Conservation (phyloP, 306 rosid genomes). For the Cicer cuneatum region DNA sequence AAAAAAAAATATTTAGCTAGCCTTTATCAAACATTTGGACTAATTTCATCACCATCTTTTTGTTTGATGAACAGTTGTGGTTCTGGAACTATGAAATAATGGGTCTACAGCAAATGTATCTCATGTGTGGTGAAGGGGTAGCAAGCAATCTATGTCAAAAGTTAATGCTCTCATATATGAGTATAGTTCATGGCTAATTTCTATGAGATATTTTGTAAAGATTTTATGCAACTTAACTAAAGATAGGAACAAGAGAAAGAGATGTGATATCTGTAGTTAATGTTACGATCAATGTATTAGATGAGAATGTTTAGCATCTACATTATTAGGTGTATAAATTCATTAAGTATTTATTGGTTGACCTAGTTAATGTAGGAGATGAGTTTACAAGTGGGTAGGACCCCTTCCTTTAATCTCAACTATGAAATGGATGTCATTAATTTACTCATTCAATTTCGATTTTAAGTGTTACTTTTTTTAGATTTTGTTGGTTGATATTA, state of each 20-base stretch:
- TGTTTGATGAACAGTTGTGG: conserved; percentile 73
- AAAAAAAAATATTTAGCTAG: neutral
- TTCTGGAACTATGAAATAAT: conserved; percentile 77
- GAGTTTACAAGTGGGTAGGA: conserved; percentile 29
- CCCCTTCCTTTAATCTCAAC: conserved; percentile 19
- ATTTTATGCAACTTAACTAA: conserved; percentile 45
- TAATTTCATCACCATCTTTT: conserved; percentile 28
- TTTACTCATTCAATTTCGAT: no score
- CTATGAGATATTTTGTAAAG: conserved; percentile 23
- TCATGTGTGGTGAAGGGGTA: conserved; percentile 36
- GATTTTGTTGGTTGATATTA: no score
- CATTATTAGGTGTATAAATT: conserved; percentile 37
- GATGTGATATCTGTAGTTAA: conserved; percentile 33
- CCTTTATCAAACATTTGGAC: conserved; percentile 9
- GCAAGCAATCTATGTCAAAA: conserved; percentile 41
- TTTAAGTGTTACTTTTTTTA: no score
- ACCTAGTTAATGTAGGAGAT: conserved; percentile 27
- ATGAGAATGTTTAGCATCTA: conserved; percentile 48
- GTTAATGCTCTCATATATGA: conserved; percentile 37
- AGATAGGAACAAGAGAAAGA: conserved; percentile 18
- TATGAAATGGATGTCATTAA: neutral
- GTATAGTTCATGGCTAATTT: conserved; percentile 33
- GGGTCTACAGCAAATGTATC: conserved; percentile 29
- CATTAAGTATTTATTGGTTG: conserved; percentile 18
- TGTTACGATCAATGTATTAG: conserved; percentile 36